A percentile compares a stretch with the other conserved stretches of the same genome.
These are phyloP conservation scores for Podila clonocystis DNA, from an alignment of 192 early-diverging fungal species.

Conservation along the genomic window DNA sequence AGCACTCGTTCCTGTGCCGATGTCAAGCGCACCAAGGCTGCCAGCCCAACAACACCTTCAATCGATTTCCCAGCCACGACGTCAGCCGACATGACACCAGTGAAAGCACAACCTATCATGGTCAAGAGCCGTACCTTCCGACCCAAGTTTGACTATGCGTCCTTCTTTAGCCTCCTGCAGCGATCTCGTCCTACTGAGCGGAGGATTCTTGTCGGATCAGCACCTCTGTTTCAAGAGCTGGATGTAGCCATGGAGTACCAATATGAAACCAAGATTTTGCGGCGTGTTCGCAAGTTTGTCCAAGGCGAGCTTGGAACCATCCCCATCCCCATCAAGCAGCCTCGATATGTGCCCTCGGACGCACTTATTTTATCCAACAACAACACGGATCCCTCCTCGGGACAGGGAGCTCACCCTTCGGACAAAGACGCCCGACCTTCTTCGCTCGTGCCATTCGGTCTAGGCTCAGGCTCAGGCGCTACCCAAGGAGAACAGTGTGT, in stretches of 20 bases:
- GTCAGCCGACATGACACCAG: not conserved
- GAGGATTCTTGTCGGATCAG: conserved; percentile 54
- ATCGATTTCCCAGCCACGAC: not conserved
- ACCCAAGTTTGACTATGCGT: conserved; percentile 46
- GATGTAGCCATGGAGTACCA: conserved; percentile 38
- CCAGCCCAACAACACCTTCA: not conserved
- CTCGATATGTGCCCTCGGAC: conserved; percentile 4
- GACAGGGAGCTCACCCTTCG: not conserved
- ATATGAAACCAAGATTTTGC: conserved; percentile 52
- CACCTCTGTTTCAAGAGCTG: conserved; percentile 52
- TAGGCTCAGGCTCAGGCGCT: not conserved
- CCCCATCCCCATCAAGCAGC: conserved; percentile 19
- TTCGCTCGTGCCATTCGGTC: too few relatives aligned
- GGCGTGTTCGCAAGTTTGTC: conserved; percentile 39
- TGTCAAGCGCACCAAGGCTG: not conserved
- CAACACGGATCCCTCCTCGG: not conserved
- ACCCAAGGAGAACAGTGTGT: conserved; percentile 55
- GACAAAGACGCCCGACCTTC: too few relatives aligned
- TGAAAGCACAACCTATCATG: conserved; percentile 4
- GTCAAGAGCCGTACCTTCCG: not conserved
- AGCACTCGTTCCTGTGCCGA: not conserved
- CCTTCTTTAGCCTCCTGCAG: conserved; percentile 44
- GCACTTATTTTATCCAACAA: too few relatives aligned
- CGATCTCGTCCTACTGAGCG: conserved; percentile 34
- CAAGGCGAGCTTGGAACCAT: conserved; percentile 32